These are phyloP conservation scores for Coleophoma cylindrospora DNA, from an alignment of 2,329 filamentous ascomycete species.

Conservation along the genomic window DNA sequence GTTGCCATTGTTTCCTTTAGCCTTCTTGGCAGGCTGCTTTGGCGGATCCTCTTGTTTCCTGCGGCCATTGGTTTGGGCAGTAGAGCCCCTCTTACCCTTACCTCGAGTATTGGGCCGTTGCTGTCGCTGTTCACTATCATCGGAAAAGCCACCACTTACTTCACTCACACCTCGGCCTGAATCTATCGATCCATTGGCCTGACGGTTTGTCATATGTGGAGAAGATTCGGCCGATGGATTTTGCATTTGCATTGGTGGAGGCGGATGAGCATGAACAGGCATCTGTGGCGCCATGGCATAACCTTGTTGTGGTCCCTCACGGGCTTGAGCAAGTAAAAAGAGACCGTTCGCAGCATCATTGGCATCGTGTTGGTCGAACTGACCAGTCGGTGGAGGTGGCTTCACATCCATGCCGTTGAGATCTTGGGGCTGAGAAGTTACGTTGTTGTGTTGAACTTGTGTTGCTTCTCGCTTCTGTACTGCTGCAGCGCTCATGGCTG, in stretches of 20 bases:
- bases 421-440: slow-evolving; percentile 50
- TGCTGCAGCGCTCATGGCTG: slow-evolving; percentile 76
- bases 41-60: slow-evolving; percentile 67
- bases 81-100: slow-evolving; percentile 63
- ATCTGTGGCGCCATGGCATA: slow-evolving; percentile 22
- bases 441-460: slow-evolving; percentile 19
- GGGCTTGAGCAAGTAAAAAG: slow-evolving; percentile 73
- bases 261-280: slow-evolving; percentile 25
- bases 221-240: slow-evolving; percentile 28
- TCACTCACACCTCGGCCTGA: slow-evolving; percentile 56
- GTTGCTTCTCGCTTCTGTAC: slow-evolving; percentile 49
- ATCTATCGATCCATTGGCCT: slow-evolving; percentile 35
- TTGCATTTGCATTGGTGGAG: slow-evolving; percentile 13
- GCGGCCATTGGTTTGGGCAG: slow-evolving; percentile 53
- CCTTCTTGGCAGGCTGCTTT: slow-evolving; percentile 69
- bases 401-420: slow-evolving; percentile 29
- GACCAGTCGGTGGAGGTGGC: slow-evolving; percentile 49
- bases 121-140: slow-evolving; percentile 61
- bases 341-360: slow-evolving; percentile 94
- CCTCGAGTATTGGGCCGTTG: slow-evolving; percentile 59
- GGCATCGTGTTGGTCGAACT: slow-evolving; percentile 81
- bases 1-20: slow-evolving; percentile 51
- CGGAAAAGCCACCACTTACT: slow-evolving; percentile 64
- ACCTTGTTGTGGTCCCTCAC: slow-evolving; percentile 44
- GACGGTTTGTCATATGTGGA: slow-evolving; percentile 44